phyloP scores from a whole-genome alignment of 2,329 filamentous ascomycete genomes.

The Venturia carpophila region DNA sequence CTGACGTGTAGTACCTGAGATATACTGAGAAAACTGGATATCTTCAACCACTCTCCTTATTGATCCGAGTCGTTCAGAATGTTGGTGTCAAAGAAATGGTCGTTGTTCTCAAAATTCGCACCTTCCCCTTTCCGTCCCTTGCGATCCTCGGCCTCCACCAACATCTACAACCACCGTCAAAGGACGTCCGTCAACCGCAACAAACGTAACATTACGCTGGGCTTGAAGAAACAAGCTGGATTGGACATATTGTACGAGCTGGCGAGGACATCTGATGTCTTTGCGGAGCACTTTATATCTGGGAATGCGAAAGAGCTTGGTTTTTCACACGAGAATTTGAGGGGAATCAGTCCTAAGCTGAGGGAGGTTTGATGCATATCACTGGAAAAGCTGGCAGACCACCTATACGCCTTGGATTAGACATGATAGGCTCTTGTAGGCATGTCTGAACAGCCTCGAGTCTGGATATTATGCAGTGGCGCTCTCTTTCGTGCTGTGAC shows the following conservation, averaged over 20 bases:
- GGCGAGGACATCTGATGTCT: slow-evolving; percentile 32
- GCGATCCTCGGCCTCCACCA: not conserved
- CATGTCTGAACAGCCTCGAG: not conserved
- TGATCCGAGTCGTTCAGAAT: not conserved
- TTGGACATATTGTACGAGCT: slow-evolving; percentile 31
- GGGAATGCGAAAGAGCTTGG: slow-evolving; percentile 36
- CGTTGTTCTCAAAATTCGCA: not conserved
- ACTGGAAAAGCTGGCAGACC: slow-evolving; percentile 36
- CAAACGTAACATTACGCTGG: slow-evolving; percentile 35
- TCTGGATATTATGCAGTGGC: not conserved
- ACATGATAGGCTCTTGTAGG: slow-evolving; percentile 23
- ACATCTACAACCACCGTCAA: not conserved
- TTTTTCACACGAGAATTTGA: slow-evolving; percentile 35
- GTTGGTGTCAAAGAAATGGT: slow-evolving; percentile 6
- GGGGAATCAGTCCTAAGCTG: slow-evolving; percentile 31
- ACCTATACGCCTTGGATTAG: slow-evolving; percentile 37
- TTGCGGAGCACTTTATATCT: slow-evolving; percentile 40
- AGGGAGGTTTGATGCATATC: slow-evolving; percentile 39
- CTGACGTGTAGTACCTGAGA: not conserved
- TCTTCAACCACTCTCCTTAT: not conserved
- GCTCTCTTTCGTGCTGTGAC: not conserved
- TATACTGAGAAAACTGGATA: not conserved
- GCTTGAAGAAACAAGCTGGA: slow-evolving; percentile 34
- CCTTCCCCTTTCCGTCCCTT: slow-evolving; percentile 2
- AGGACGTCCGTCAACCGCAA: slow-evolving; percentile 40